phyloP scores from a whole-genome alignment of 1,284 basidiomycete genomes.

The Moesziomyces antarcticus region DNA sequence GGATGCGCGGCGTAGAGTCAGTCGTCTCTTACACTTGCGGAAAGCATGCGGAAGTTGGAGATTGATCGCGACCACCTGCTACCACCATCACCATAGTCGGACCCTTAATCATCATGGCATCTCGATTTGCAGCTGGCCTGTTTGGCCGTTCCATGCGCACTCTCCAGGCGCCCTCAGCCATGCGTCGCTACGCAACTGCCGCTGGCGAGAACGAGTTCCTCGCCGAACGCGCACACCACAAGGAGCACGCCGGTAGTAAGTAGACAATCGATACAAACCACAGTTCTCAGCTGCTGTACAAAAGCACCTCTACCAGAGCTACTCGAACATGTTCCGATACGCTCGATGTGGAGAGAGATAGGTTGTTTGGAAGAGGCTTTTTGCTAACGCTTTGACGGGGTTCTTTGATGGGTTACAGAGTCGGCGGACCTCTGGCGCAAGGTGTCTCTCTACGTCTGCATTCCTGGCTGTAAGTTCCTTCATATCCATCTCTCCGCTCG shows the following conservation, averaged over 20 bases:
- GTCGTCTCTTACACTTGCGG: too few relatives aligned
- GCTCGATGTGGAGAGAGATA: background rate
- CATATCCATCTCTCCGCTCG: background rate
- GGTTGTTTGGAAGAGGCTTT: background rate
- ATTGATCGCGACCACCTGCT: background rate
- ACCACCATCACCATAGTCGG: conserved; percentile 1
- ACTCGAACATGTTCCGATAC: too few relatives aligned
- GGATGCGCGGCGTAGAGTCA: background rate
- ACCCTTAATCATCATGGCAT: conserved; percentile 31
- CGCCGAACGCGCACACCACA: conserved; percentile 50
- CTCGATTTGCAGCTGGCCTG: conserved; percentile 41
- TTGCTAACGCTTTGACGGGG: background rate
- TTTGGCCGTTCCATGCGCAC: conserved; percentile 29
- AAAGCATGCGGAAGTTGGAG: too few relatives aligned
- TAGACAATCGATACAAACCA: background rate
- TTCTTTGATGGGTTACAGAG: conserved; percentile 32
- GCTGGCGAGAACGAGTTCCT: conserved; percentile 53
- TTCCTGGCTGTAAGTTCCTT: conserved; percentile 55
- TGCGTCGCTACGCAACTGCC: conserved; percentile 26
- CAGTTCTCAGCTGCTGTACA: too few relatives aligned
- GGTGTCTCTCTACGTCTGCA: conserved; percentile 57
- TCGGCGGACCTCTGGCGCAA: conserved; percentile 63
- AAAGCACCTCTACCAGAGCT: too few relatives aligned
- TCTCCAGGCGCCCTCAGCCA: conserved; percentile 14
- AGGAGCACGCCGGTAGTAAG: conserved; percentile 62